Evolutionary conservation across 208 protist genomes (phyloP), one percentile per base, ranked within the genome.

Genomic region (Leishmania major): DNA sequence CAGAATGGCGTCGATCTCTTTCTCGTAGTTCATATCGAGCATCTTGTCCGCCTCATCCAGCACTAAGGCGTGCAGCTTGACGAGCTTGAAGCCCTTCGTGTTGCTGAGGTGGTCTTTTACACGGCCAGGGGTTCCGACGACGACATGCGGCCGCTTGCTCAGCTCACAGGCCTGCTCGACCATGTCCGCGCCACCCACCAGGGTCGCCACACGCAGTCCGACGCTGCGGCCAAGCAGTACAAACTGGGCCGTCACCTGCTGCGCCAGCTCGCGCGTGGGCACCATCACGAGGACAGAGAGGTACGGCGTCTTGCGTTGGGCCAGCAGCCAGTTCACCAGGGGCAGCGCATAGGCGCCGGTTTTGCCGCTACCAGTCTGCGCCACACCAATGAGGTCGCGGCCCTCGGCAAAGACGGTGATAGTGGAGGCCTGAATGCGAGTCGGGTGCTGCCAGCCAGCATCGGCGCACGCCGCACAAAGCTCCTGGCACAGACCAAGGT

Each of bases 11-110:
- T 99, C 94, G 74, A 99, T 93, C 80, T 99, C 98, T 84, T 99
- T 98, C 88, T 99, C 99, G 86, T 99, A 99, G 90, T 99, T 99
- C 95, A 99, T 98, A 82, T 98, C 95, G 37, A 99, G 94, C 87
- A 99, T 99, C 86, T 98, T 94, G 86, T 99, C 99, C 3, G 99
- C 99, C 91, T 99, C 99, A 86, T 99, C 99, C 73, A 99, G 87
- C 40, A 99, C 97, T 10, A 99, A 89, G 67, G 94, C 99, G 86
- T 99, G 97, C 64, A 99, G 91, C 78, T 94, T 95, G 17, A 97
- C 88, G 7, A 99, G 92, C 75, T 96, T 96, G 86, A 99, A 99
- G 15, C 99, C 99, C 75, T 99, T 99, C 2, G 99, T 99, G 90
- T 99, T 99, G 86, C 98, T 94, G 59, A 99, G 87, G 91, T 99